Percentiles rank a stretch among this genome's conserved stretches.
Evolutionary conservation across 2,329 filamentous ascomycete genomes (phyloP).

Genomic region (Colletotrichum horii): DNA sequence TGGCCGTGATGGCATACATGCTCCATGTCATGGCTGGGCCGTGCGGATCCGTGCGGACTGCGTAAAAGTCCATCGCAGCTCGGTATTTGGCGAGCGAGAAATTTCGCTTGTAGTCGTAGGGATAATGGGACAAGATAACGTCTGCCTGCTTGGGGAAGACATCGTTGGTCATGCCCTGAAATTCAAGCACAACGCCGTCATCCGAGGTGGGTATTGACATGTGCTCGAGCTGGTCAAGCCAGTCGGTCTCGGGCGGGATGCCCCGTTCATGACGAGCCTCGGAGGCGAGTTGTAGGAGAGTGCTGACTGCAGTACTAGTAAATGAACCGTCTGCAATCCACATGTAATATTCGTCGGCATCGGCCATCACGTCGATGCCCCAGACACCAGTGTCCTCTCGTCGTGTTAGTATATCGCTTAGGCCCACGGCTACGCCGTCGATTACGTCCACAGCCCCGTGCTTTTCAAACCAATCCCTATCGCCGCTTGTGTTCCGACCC

Average conservation of each 20-base stretch:
- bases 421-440: neutral
- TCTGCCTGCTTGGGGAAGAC: conserved; percentile 73
- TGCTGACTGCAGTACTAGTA: neutral
- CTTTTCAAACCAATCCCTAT: conserved; percentile 21
- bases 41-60: conserved; percentile 48
- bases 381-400: conserved; percentile 17
- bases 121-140: conserved; percentile 69
- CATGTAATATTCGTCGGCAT: conserved; percentile 23
- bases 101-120: conserved; percentile 62
- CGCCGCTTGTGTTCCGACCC: conserved; percentile 28
- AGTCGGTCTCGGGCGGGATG: neutral
- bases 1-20: conserved; percentile 71
- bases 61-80: conserved; percentile 28
- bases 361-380: conserved; percentile 24
- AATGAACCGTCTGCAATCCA: conserved; percentile 1
- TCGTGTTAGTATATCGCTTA: conserved; percentile 15
- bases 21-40: conserved; percentile 78
- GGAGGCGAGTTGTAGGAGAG: neutral
- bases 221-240: conserved; percentile 10
- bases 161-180: conserved; percentile 69
- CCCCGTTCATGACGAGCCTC: neutral
- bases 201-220: conserved; percentile 21
- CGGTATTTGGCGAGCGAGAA: conserved; percentile 29
- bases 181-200: conserved; percentile 64
- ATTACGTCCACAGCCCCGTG: neutral